Evolutionary conservation across 176 grass and related monocot genomes (phyloP).

Genomic region (Pontederia paniculata): DNA sequence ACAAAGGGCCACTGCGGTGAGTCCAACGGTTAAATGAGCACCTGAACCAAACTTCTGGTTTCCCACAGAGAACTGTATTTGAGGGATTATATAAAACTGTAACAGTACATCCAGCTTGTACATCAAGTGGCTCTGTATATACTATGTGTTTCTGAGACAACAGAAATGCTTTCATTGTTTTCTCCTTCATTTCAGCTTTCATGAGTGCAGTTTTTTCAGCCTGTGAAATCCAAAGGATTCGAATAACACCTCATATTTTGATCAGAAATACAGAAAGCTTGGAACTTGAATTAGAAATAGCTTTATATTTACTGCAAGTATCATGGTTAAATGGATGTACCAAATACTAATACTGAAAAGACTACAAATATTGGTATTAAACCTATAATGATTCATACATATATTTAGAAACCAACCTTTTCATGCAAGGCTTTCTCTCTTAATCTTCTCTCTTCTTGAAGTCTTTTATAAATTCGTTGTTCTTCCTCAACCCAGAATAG

Average conservation of each 20-base stretch:
- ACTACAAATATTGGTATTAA: no score
- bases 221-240: constrained; percentile 34
- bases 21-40: constrained; percentile 91
- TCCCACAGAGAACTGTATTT: constrained; percentile 80
- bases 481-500: constrained; percentile 81
- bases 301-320: no score
- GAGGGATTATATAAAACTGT: constrained; percentile 83
- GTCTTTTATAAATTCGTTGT: constrained; percentile 46
- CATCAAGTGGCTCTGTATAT: constrained; percentile 83
- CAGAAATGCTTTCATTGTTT: constrained; percentile 66
- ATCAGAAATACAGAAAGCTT: no score
- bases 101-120: constrained; percentile 55
- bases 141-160: constrained; percentile 94
- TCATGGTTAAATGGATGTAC: background rate
- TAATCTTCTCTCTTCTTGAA: constrained; percentile 67
- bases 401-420: constrained; percentile 47
- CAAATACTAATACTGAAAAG: no score
- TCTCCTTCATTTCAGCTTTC: constrained; percentile 77
- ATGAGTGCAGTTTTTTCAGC: constrained; percentile 48
- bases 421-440: constrained; percentile 38
- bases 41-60: constrained; percentile 77
- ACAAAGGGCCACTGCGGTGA: constrained; percentile 59
- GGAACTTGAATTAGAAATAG: no score
- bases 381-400: no score
- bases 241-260: background rate